Evolutionary conservation across 106 monocot species (phyloP), one percentile per base, ranked within the genome.

Genomic region (Dioscorea dumetorum): DNA sequence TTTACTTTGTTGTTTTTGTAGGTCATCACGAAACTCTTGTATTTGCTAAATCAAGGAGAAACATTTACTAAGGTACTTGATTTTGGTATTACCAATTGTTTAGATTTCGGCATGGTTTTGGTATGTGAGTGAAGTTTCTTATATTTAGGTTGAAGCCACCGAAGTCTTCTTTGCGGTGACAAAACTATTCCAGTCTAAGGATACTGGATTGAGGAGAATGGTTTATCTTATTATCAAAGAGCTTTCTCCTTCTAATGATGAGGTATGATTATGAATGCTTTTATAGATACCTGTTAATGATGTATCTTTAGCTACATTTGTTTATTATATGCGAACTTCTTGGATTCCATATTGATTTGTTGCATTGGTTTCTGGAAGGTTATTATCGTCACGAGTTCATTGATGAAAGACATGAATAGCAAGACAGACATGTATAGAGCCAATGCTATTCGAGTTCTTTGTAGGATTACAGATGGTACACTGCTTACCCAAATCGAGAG

Each of bases 401-500:
- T 99, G 75, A 99, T 99, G 99, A 99, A 99, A 75, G 99, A 99
- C 60, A 99, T 99, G 99, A 99, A 90, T 70, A 99, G 99, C 72
- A 99, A 93, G 81, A 99, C 87, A 10, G 99, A 99, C 67, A 99
- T 93, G 99, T 99, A 99, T 72, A 73, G 99, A 58, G 99, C 99
- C 34, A 99, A 99, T 83, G 99, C 99, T 20, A 99, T 99, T 57
- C 71, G 99, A 56, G 99, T 99, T 75, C 89, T 99, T 49, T 93
- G 90, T 69, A 88, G 99, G 73, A 99, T 99, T 24, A 99, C 80
- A 22, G 99, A 99, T 70, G 83, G 93, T 5, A 90, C 99, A 56
- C 84, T 99, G 59, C 83, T 99, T 24, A 87, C 93, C 58, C 99
- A 99, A 84, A 99, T 99, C 57, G 99, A 99, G 79, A 80, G 99